A percentile compares a stretch with the other conserved stretches of the same genome.
Conservation (phyloP, 2,329 filamentous ascomycete genomes). For the Pseudogymnoascus sp. region DNA sequence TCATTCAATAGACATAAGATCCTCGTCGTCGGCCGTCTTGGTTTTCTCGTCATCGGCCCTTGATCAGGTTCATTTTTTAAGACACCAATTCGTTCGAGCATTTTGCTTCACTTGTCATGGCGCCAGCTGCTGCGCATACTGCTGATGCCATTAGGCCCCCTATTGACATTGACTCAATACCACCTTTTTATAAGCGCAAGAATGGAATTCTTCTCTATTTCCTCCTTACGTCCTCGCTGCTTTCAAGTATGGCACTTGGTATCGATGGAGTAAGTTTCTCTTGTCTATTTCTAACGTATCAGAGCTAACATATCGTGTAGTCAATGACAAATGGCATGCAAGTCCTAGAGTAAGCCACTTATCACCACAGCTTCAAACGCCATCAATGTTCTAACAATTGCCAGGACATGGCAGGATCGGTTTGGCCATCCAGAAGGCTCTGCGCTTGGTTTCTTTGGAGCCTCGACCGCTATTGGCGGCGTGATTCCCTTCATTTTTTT, state of each 20-base stretch:
- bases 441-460: slow-evolving; percentile 33
- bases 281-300: background rate
- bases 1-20: slow-evolving; percentile 3
- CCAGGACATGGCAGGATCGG: slow-evolving; percentile 29
- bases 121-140: slow-evolving; percentile 22
- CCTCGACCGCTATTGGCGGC: slow-evolving; percentile 34
- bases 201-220: slow-evolving; percentile 37
- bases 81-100: background rate
- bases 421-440: slow-evolving; percentile 33
- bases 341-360: slow-evolving; percentile 22
- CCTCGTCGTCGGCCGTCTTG: slow-evolving; percentile 9
- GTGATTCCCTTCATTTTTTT: slow-evolving; percentile 24
- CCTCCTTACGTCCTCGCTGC: slow-evolving; percentile 34
- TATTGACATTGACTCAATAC: slow-evolving; percentile 19
- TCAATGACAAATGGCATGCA: slow-evolving; percentile 36
- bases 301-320: slow-evolving; percentile 14
- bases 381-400: background rate
- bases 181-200: slow-evolving; percentile 23
- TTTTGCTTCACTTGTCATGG: slow-evolving; percentile 16
- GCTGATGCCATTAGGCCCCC: slow-evolving; percentile 19
- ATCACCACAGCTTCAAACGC: background rate
- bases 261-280: slow-evolving; percentile 33
- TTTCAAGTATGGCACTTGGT: slow-evolving; percentile 35
- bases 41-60: background rate
- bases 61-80: background rate